Base-by-base conservation (phyloP, 164 flowering plant genomes). In the Protea cynaroides region DNA sequence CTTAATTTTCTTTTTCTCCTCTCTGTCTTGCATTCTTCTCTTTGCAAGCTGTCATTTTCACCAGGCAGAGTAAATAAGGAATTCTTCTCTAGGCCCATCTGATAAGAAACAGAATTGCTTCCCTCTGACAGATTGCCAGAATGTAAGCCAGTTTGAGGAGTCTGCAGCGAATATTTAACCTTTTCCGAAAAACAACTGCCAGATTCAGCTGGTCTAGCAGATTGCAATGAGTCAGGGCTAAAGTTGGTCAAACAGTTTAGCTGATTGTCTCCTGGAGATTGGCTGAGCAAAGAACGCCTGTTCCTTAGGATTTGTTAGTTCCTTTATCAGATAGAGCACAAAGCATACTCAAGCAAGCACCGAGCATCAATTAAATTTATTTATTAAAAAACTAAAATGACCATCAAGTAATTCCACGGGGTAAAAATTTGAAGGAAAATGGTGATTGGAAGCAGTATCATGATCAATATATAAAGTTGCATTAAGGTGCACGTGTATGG, bases 231-330 rank as follows among this genome's bases (percentile, higher is more conserved):
- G 54, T 69, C 74, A 22, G 82, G 81, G 67, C 78, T 81, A 2
- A 57, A 64, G 46, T 69, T 61, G 38, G 73, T 43, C 23, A 65
- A 66, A 62, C 21, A 52, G 65, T 63, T 67, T 19, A 70, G 74
- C 56, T 55, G 71, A 49, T 69, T 62, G 51, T 12, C 76, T 37
- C 75, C 44, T 58, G 96, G 95, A 52, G 96, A 85, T 71, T 92
- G 97, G 68, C 82, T 89, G 57, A 93, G 88, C 75, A 93, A 81
- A 23, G 98, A 93, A 53, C 92, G 95, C 84, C 98, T 93, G 82
- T 59, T 36, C 14, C 5, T 47, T 47, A 60, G 73, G 53, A 21
- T 38, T 37, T 7, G 18, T 60, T 38, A 53, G 60, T 64, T 65
- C 22, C 60, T 54, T 5, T 1, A 40, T 29, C 56, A 22, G n/a